Conservation (phyloP, 2,329 filamentous ascomycete genomes). For the Graphilbum ipis-grandicollis region DNA sequence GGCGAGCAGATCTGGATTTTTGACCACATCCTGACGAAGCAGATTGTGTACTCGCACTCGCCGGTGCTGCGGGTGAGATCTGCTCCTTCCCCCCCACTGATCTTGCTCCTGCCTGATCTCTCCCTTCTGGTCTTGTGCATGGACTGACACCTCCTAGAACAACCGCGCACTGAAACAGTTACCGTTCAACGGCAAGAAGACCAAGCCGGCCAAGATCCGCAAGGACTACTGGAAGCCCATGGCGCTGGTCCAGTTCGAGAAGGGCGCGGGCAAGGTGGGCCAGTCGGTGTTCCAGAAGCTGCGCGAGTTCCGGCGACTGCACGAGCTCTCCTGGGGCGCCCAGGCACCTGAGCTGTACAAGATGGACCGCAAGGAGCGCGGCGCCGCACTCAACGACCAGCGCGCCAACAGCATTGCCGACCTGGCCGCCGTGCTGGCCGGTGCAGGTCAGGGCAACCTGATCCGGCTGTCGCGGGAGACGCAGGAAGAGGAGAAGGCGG, state of each 20-base stretch:
- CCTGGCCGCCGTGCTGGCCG: constrained; percentile 39
- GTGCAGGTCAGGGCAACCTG: constrained; percentile 32
- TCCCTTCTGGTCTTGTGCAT: not conserved
- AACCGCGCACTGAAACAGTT: constrained; percentile 19
- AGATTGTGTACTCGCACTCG: constrained; percentile 34
- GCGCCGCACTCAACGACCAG: constrained; percentile 37
- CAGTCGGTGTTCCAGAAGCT: constrained; percentile 44
- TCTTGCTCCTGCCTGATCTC: too few relatives aligned
- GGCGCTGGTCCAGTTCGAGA: constrained; percentile 39
- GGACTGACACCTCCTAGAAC: constrained; percentile 8
- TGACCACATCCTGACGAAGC: constrained; percentile 28
- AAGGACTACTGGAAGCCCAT: constrained; percentile 51
- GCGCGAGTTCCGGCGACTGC: constrained; percentile 44
- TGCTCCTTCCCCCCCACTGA: too few relatives aligned
- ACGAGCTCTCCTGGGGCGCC: constrained; percentile 42
- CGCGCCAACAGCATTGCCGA: constrained; percentile 46
- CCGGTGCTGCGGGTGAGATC: constrained; percentile 29
- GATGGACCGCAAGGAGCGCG: constrained; percentile 26
- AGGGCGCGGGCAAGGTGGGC: constrained; percentile 33
- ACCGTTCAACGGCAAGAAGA: constrained; percentile 51
- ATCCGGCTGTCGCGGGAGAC: constrained; percentile 14
- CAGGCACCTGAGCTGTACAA: constrained; percentile 23
- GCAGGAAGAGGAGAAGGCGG: constrained; percentile 3
- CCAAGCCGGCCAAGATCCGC: constrained; percentile 41
- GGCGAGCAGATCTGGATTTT: constrained; percentile 42